Conservation (phyloP, 2,329 filamentous ascomycete genomes). For the Hyphodiscus sp. region DNA sequence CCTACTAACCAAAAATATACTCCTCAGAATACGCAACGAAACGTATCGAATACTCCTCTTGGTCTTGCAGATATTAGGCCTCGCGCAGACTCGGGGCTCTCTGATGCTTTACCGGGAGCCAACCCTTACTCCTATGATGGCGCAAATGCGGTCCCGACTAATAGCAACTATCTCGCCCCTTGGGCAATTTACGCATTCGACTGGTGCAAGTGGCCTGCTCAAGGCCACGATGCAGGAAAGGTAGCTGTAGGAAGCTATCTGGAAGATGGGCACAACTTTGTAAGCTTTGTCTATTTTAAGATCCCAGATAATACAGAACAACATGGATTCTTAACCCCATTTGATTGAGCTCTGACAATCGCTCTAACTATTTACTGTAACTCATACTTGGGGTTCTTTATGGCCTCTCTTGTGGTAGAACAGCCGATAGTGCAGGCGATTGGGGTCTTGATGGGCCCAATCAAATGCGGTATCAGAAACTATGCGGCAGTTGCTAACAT, state of each 20-base stretch:
- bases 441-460: no score
- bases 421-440: no score
- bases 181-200: conserved; percentile 97
- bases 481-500: not conserved
- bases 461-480: not conserved
- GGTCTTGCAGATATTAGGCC: conserved; percentile 89
- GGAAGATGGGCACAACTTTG: conserved; percentile 97
- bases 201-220: conserved; percentile 97
- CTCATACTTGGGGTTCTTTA: not conserved
- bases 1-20: conserved; percentile 47
- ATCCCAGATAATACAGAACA: not conserved
- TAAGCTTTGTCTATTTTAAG: conserved; percentile 38
- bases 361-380: no score
- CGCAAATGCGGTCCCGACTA: conserved; percentile 58
- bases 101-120: conserved; percentile 60
- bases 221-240: conserved; percentile 77
- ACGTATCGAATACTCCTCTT: conserved; percentile 75
- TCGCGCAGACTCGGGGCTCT: conserved; percentile 73
- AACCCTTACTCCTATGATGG: conserved; percentile 57
- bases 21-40: conserved; percentile 52
- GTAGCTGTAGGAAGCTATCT: conserved; percentile 93
- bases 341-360: no score
- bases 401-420: no score
- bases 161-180: conserved; percentile 88
- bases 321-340: no score